These are phyloP conservation scores for Saturnispora quitensis DNA, from an alignment of 805 yeast genomes.

Conservation along the genomic window DNA sequence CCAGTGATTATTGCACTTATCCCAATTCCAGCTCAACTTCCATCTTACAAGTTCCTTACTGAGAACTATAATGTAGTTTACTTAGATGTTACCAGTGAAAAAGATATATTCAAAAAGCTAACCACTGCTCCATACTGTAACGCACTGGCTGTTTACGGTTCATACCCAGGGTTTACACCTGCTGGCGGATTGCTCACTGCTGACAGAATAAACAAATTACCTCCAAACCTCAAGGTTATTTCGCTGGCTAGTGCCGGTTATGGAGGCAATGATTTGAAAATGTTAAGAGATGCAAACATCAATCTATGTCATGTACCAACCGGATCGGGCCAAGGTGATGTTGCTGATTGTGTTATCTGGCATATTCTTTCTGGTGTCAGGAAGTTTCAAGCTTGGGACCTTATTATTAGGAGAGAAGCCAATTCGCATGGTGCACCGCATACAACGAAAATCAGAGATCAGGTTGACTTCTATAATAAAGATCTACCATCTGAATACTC, in stretches of 20 bases:
- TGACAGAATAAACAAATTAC: constrained; percentile 33
- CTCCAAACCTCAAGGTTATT: constrained; percentile 35
- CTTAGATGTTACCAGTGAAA: constrained; percentile 34
- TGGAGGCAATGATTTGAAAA: constrained; percentile 34
- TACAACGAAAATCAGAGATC: constrained; percentile 38
- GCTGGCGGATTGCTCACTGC: constrained; percentile 37
- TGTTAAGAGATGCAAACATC: constrained; percentile 32
- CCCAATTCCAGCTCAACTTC: constrained; percentile 37
- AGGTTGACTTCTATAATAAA: constrained; percentile 13
- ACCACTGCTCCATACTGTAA: constrained; percentile 25
- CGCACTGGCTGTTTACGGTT: constrained; percentile 41
- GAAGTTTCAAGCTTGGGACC: constrained; percentile 40
- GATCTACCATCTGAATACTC: constrained; percentile 5
- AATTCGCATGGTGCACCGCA: constrained; percentile 13
- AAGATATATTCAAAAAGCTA: constrained; percentile 33
- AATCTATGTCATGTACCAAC: constrained; percentile 53
- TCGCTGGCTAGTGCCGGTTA: constrained; percentile 49
- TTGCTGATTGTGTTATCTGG: constrained; percentile 61
- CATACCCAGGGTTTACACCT: constrained; percentile 40
- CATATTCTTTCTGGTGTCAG: constrained; percentile 54
- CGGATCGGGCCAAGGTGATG: constrained; percentile 45
- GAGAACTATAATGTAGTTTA: constrained; percentile 31
- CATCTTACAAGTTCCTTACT: constrained; percentile 39
- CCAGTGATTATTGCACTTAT: constrained; percentile 38
- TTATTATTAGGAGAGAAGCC: constrained; percentile 16